Evolutionary conservation across 1,284 basidiomycete genomes (phyloP).

Genomic region (Flammula alnicola): DNA sequence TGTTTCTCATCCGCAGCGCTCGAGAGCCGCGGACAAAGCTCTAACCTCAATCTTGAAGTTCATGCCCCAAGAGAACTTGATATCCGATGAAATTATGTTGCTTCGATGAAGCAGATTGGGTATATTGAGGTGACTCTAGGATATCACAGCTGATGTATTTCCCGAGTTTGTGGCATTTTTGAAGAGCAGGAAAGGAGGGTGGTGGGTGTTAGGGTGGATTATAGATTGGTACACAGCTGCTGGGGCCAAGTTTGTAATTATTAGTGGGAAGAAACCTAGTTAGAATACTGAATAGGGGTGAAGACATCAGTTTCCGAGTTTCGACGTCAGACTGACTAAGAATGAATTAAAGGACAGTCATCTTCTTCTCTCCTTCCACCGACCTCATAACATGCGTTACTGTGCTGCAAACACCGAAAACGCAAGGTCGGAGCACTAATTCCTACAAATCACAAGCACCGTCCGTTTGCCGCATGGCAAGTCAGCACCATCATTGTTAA

Average conservation of each 20-base stretch:
- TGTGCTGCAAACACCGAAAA: too few relatives aligned
- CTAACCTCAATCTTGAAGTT: slow-evolving; percentile 38
- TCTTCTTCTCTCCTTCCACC: too few relatives aligned
- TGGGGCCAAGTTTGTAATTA: slow-evolving; percentile 63
- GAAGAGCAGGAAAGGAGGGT: slow-evolving; percentile 43
- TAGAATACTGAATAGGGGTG: slow-evolving; percentile 10
- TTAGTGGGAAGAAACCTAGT: slow-evolving; percentile 40
- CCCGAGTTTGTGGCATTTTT: slow-evolving; percentile 60
- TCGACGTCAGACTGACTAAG: too few relatives aligned
- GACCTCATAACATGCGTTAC: too few relatives aligned
- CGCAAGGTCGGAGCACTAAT: too few relatives aligned
- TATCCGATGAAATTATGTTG: slow-evolving; percentile 52
- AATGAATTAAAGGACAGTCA: too few relatives aligned
- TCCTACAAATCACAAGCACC: too few relatives aligned
- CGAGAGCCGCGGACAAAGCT: slow-evolving; percentile 27
- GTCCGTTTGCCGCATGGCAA: too few relatives aligned
- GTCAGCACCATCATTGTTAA: not conserved
- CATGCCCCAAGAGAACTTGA: slow-evolving; percentile 61
- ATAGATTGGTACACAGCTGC: slow-evolving; percentile 44
- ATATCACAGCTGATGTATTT: slow-evolving; percentile 66
- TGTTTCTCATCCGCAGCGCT: slow-evolving; percentile 45
- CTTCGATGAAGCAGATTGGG: slow-evolving; percentile 52
- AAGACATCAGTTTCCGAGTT: not conserved
- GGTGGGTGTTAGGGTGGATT: slow-evolving; percentile 47
- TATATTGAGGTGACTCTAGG: slow-evolving; percentile 61